Evolutionary conservation across 306 rosid species (phyloP).

Genomic region (Cicer judaicum): DNA sequence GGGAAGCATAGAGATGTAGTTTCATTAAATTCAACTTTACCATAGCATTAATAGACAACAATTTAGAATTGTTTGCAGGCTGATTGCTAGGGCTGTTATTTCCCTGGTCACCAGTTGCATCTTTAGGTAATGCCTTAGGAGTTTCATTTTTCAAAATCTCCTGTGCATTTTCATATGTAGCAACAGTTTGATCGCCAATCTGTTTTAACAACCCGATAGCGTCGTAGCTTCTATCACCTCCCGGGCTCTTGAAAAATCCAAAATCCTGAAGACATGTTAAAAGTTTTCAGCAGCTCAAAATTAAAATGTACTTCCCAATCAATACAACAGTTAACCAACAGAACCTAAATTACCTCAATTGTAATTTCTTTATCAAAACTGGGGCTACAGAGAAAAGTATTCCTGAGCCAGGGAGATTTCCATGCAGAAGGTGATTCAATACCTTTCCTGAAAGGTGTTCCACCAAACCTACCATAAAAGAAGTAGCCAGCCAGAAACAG

Average conservation of each 20-base stretch:
- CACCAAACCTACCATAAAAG: slow-evolving; percentile 63
- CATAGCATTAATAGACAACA: slow-evolving; percentile 58
- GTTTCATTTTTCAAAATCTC: slow-evolving; percentile 76
- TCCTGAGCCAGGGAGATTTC: slow-evolving; percentile 94
- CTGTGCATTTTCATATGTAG: slow-evolving; percentile 82
- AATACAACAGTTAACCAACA: slow-evolving; percentile 16
- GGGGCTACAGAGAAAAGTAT: slow-evolving; percentile 70
- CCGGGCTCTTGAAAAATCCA: slow-evolving; percentile 82
- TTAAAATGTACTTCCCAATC: neutral
- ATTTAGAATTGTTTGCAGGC: slow-evolving; percentile 50
- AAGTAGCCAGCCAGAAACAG: slow-evolving; percentile 40
- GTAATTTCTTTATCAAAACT: slow-evolving; percentile 69
- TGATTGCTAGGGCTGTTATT: slow-evolving; percentile 40
- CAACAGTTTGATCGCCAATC: slow-evolving; percentile 78
- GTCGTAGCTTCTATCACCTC: slow-evolving; percentile 80
- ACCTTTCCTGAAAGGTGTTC: slow-evolving; percentile 80
- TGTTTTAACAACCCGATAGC: slow-evolving; percentile 86
- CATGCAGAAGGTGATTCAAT: slow-evolving; percentile 94
- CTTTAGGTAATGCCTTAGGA: slow-evolving; percentile 54
- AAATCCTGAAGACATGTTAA: slow-evolving; percentile 67
- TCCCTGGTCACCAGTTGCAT: slow-evolving; percentile 44
- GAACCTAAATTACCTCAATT: slow-evolving; percentile 68
- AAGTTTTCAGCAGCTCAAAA: slow-evolving; percentile 29
- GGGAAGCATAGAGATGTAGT: slow-evolving; percentile 21
- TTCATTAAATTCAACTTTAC: slow-evolving; percentile 46